Evolutionary conservation across 2,329 filamentous ascomycete species (phyloP).

Genomic region (Pyrenophora teres): DNA sequence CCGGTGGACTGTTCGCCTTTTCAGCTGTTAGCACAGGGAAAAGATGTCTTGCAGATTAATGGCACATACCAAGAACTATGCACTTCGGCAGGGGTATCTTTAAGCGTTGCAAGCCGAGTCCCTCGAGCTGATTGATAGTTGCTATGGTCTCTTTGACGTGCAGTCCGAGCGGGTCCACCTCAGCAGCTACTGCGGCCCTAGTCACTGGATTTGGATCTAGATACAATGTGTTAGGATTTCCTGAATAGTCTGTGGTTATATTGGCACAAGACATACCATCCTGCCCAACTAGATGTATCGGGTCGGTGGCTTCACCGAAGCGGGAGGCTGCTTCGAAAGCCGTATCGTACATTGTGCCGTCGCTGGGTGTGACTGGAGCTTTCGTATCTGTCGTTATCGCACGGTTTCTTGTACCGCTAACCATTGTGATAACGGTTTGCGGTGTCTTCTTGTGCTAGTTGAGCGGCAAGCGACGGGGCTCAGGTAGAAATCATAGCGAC

Average conservation of each 20-base stretch:
- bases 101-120: conserved; percentile 72
- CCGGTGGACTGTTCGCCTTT: conserved; percentile 75
- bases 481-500: background rate
- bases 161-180: conserved; percentile 56
- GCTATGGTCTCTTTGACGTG: conserved; percentile 69
- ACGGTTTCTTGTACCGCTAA: conserved; percentile 1
- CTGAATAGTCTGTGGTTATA: too few species aligned
- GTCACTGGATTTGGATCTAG: background rate
- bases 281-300: conserved; percentile 5
- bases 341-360: conserved; percentile 5
- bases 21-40: background rate
- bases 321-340: background rate
- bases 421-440: conserved; percentile 6
- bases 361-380: background rate
- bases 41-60: background rate
- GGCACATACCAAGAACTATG: conserved; percentile 68
- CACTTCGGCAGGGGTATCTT: conserved; percentile 73
- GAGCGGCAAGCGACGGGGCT: background rate
- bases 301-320: conserved; percentile 11
- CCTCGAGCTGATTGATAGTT: conserved; percentile 66
- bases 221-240: background rate
- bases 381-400: fast-evolving
- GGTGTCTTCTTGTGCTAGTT: background rate
- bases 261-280: conserved; percentile 6
- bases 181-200: background rate